Conservation (phyloP, 495 filamentous ascomycete species). For the Cercophora sp. region DNA sequence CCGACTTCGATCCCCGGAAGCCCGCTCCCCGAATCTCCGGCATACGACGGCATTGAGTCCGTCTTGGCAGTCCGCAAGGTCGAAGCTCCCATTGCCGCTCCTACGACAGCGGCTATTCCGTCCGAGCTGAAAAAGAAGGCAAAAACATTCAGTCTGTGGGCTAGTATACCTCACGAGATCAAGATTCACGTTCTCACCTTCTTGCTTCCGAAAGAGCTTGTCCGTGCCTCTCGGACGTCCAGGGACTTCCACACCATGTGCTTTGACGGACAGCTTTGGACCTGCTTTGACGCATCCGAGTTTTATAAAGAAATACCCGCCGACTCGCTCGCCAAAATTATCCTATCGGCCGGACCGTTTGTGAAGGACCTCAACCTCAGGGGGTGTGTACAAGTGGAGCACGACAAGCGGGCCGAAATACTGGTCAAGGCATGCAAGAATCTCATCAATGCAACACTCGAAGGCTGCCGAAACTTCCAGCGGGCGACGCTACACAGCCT, state of each 20-base stretch:
- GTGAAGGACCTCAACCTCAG: conserved; percentile 78
- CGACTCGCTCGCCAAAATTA: conserved; percentile 76
- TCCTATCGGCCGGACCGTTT: conserved; percentile 81
- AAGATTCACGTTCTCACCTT: conserved; percentile 72
- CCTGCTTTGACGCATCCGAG: conserved; percentile 72
- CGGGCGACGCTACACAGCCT: conserved; percentile 74
- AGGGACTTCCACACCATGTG: conserved; percentile 79
- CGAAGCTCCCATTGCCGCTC: conserved; percentile 23
- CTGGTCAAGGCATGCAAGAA: conserved; percentile 80
- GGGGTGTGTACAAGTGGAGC: conserved; percentile 62
- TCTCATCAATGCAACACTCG: conserved; percentile 78
- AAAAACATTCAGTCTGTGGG: conserved; percentile 68
- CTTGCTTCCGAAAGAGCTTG: conserved; percentile 74
- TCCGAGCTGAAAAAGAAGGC: conserved; percentile 52
- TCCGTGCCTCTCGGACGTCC: conserved; percentile 75
- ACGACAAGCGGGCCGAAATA: conserved; percentile 70
- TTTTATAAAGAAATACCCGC: conserved; percentile 87
- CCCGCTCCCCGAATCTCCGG: conserved; percentile 38
- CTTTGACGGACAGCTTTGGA: conserved; percentile 95
- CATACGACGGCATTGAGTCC: conserved; percentile 32
- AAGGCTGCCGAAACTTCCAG: conserved; percentile 81
- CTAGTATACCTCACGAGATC: conserved; percentile 75
- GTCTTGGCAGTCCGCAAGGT: conserved; percentile 34
- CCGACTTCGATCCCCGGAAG: conserved; percentile 57
- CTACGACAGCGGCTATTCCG: conserved; percentile 59